Conservation (phyloP, 2,329 filamentous ascomycete genomes). For the Diaporthe citri region DNA sequence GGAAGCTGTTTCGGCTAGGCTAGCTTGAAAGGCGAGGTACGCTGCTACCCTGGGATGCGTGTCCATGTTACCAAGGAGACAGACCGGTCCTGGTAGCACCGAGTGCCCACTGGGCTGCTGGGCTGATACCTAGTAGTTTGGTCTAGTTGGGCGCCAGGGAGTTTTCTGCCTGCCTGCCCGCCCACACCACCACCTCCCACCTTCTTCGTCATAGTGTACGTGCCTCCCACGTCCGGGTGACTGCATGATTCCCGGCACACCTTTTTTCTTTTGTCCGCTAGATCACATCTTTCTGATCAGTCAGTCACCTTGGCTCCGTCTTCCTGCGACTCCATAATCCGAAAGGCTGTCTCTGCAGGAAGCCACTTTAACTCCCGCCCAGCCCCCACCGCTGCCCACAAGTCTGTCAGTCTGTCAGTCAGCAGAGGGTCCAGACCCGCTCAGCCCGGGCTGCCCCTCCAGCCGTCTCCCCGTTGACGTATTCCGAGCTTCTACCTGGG, state of each 20-base stretch:
- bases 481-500: constrained; percentile 26
- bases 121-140: not conserved
- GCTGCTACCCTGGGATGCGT: not conserved
- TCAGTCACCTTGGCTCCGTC: constrained; percentile 15
- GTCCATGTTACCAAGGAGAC: not conserved
- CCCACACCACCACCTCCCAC: not conserved
- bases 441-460: constrained; percentile 28
- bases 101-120: not conserved
- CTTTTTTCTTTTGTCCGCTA: not conserved
- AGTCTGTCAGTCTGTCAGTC: constrained; percentile 10
- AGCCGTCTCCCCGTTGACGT: constrained; percentile 26
- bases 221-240: constrained; percentile 1
- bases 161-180: not conserved
- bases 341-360: constrained; percentile 25
- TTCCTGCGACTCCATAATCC: constrained; percentile 6
- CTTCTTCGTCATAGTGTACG: not conserved
- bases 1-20: not conserved
- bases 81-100: not conserved
- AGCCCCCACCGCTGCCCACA: constrained; percentile 3
- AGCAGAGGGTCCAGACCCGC: constrained; percentile 24
- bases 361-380: constrained; percentile 17
- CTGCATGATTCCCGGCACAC: constrained; percentile 16
- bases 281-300: constrained; percentile 19
- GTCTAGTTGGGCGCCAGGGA: not conserved
- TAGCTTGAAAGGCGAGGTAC: not conserved